A percentile compares a stretch with the other conserved stretches of the same genome.
Evolutionary conservation across 345 rosid genomes (phyloP).

Genomic region (Citrus unshiu): DNA sequence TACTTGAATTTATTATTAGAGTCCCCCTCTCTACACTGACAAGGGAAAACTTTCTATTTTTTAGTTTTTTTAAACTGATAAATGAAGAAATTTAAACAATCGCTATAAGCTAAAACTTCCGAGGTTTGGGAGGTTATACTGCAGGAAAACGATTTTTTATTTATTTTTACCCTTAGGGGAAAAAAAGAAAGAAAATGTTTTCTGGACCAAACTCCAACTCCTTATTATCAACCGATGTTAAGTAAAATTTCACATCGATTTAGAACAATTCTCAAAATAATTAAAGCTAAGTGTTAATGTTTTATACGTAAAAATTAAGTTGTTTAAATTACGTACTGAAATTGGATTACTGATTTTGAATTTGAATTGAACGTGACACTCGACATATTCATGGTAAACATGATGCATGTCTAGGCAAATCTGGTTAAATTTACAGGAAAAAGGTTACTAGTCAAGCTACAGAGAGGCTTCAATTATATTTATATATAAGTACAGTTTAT

Average conservation of each 20-base stretch:
- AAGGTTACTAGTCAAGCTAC: background rate
- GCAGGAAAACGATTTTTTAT: too few relatives aligned
- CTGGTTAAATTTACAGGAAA: background rate
- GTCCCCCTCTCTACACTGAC: background rate
- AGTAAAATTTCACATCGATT: too few relatives aligned
- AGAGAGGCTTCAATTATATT: too few relatives aligned
- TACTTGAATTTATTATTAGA: background rate
- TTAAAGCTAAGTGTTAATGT: too few relatives aligned
- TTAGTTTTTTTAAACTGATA: background rate
- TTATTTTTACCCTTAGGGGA: too few relatives aligned
- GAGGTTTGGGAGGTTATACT: background rate
- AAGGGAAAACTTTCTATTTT: background rate
- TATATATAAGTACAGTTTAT: background rate
- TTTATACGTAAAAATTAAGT: too few relatives aligned
- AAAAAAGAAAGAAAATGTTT: too few relatives aligned
- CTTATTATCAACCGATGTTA: too few relatives aligned
- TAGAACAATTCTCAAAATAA: too few relatives aligned
- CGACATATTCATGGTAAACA: background rate
- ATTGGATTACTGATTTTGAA: background rate
- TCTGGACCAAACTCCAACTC: too few relatives aligned
- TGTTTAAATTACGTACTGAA: too few relatives aligned
- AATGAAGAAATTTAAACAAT: background rate
- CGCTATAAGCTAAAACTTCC: background rate
- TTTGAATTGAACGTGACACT: background rate
- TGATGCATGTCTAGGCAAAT: background rate